Base-by-base conservation (phyloP, 768 basidiomycete genomes). In the Cytidiella melzeri region DNA sequence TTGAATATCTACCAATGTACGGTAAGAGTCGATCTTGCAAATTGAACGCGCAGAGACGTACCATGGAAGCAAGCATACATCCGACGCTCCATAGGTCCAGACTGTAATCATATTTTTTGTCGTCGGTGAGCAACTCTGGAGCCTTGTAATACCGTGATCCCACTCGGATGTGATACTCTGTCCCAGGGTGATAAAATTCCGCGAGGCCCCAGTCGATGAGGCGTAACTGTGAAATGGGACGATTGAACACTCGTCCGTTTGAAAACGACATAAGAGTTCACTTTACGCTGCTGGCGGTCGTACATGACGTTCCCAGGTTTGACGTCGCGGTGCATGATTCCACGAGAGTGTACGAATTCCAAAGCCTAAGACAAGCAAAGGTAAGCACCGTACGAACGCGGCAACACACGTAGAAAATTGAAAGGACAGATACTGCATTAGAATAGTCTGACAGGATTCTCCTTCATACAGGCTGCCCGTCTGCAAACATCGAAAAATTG, bases 251-350 rank as follows among this genome's bases (percentile, higher is more conserved):
- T 27, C 12, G 18, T 42, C 18, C 12, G 34, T 28, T n/a, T 47
- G 36, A 46, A 34, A 18, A 37, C 48, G 2, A 36, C 6, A 44
- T 37, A 19, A n/a, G 28, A 21, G 37, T 50, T 36, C 59, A 91
- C 93, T 74, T 94, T 90, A 65, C 90, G 84, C 67, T 87, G 87
- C 57, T 93, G 89, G 63, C 96, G 92, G 69, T 98, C 93, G 67
- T 93, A 97, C 93, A 98, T 96, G 55, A 98, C 91, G 67, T 98
- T 98, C 66, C 93, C 92, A 11, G 95, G 95, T 64, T 98, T 98
- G 51, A 98, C 94, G 66, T 97, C 95, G 57, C 95, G 76, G 66
- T 97, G 94, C 89, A 97, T 97, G 67, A 98, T 96, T 12, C 95
- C 95, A 56, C 92, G 89, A 18, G 95, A 97, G 67, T 98, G 95